phyloP scores from a whole-genome alignment of 371 early-diverging fungal genomes.

The Basidiobolus meristosporus region DNA sequence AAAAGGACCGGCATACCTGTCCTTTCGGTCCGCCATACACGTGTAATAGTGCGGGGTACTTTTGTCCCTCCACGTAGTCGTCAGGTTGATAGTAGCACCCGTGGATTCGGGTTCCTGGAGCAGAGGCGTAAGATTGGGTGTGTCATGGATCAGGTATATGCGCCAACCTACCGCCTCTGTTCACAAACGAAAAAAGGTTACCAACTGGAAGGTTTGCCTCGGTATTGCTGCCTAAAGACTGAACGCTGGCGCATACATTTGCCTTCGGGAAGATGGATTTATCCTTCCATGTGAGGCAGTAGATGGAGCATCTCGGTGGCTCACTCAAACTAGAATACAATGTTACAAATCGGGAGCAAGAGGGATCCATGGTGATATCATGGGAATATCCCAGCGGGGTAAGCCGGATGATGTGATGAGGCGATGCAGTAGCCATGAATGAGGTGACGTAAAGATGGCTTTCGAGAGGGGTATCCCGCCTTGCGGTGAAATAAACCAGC shows the following conservation, averaged over 20 bases:
- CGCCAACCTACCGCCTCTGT: too few species aligned
- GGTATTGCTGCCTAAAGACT: neutral
- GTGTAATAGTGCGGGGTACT: conserved; percentile 30
- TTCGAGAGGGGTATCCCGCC: conserved; percentile 40
- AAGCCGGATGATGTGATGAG: conserved; percentile 13
- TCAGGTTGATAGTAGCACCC: conserved; percentile 43
- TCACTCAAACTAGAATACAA: conserved; percentile 26
- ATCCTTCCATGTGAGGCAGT: conserved; percentile 13
- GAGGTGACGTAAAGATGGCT: conserved; percentile 40
- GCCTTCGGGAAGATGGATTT: conserved; percentile 3
- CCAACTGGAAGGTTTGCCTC: conserved; percentile 3
- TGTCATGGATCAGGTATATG: too few species aligned
- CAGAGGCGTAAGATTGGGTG: too few species aligned
- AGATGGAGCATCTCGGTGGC: conserved; percentile 11
- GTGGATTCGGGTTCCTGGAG: conserved; percentile 19
- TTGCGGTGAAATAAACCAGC: conserved; percentile 50
- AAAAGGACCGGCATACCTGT: conserved; percentile 9
- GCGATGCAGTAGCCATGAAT: conserved; percentile 8
- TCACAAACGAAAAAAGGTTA: too few species aligned
- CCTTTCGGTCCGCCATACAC: conserved; percentile 45
- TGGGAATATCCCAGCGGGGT: conserved; percentile 38
- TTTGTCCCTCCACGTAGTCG: conserved; percentile 18
- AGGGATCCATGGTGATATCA: conserved; percentile 17
- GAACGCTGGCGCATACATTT: neutral
- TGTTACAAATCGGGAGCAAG: conserved; percentile 23